A percentile compares a stretch with the other conserved stretches of the same genome.
Conservation (phyloP, 768 basidiomycete species). For the Holtermanniella nyarrowii region DNA sequence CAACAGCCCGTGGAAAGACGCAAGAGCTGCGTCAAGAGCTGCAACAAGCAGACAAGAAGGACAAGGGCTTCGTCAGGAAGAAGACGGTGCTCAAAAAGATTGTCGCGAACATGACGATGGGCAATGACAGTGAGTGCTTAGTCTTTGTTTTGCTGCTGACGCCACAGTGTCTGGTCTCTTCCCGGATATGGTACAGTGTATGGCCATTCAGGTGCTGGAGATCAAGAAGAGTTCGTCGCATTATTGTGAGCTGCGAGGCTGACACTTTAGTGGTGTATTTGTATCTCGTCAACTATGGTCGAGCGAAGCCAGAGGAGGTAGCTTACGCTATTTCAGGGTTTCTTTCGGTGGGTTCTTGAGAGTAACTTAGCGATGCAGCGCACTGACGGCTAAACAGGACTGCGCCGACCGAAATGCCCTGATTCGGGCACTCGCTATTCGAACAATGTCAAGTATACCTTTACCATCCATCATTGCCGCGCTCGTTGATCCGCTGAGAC, state of each 20-base stretch:
- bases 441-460: conserved; percentile 98
- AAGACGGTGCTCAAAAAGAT: conserved; percentile 95
- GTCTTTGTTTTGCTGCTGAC: conserved; percentile 11
- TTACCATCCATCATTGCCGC: conserved; percentile 72
- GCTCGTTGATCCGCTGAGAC: conserved; percentile 77
- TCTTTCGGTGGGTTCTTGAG: conserved; percentile 53
- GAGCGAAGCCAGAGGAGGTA: conserved; percentile 86
- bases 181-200: conserved; percentile 87
- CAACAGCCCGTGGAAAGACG: conserved; percentile 39
- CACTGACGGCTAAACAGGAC: conserved; percentile 51
- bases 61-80: conserved; percentile 89
- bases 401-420: conserved; percentile 93
- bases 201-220: conserved; percentile 88
- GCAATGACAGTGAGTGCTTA: conserved; percentile 80
- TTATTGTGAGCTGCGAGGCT: conserved; percentile 5
- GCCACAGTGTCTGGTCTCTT: conserved; percentile 79
- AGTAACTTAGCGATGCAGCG: neutral
- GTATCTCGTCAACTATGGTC: conserved; percentile 92
- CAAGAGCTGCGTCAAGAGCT: conserved; percentile 83
- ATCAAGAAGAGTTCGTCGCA: conserved; percentile 87
- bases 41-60: conserved; percentile 74
- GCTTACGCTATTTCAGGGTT: conserved; percentile 83
- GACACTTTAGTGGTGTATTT: conserved; percentile 73
- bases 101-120: conserved; percentile 99
- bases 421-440: conserved; percentile 90